Conservation (phyloP, 495 filamentous ascomycete genomes). For the Elasticomyces elasticus region DNA sequence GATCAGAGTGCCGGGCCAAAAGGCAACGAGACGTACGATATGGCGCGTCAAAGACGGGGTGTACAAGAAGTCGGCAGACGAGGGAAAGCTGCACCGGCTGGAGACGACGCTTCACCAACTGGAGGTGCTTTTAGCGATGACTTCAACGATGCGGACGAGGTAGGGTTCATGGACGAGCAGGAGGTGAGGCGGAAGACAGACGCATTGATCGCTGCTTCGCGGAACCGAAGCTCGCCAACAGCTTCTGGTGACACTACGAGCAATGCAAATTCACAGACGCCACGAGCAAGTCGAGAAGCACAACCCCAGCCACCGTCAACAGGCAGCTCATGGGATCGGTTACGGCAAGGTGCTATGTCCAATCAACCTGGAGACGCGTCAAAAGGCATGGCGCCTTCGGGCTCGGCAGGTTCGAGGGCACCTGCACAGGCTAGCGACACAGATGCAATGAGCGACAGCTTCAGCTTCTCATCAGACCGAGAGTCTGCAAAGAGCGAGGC, state of each 20-base stretch:
- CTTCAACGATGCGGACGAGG: not conserved
- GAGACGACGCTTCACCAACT: slow-evolving; percentile 21
- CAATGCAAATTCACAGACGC: not conserved
- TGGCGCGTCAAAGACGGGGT: slow-evolving; percentile 19
- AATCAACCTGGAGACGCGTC: not conserved
- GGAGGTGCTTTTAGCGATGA: slow-evolving; percentile 12
- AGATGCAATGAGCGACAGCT: slow-evolving; percentile 29
- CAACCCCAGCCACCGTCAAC: not conserved
- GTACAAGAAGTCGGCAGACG: slow-evolving; percentile 2
- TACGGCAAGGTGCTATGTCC: slow-evolving; percentile 13
- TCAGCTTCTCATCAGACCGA: slow-evolving; percentile 36
- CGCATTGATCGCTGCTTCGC: not conserved
- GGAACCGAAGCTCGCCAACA: not conserved
- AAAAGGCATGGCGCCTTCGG: not conserved
- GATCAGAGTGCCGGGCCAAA: slow-evolving; percentile 1
- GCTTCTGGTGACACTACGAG: not conserved
- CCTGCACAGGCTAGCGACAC: not conserved
- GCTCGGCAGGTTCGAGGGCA: not conserved
- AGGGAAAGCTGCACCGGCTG: not conserved
- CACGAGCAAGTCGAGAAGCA: not conserved
- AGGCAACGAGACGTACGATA: slow-evolving; percentile 17
- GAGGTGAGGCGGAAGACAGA: slow-evolving; percentile 13
- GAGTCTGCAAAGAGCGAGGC: slow-evolving; percentile 38
- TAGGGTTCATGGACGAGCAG: slow-evolving; percentile 15
- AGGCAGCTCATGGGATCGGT: slow-evolving; percentile 15